Conservation (phyloP, 2,329 filamentous ascomycete species). For the Talaromyces sp. region DNA sequence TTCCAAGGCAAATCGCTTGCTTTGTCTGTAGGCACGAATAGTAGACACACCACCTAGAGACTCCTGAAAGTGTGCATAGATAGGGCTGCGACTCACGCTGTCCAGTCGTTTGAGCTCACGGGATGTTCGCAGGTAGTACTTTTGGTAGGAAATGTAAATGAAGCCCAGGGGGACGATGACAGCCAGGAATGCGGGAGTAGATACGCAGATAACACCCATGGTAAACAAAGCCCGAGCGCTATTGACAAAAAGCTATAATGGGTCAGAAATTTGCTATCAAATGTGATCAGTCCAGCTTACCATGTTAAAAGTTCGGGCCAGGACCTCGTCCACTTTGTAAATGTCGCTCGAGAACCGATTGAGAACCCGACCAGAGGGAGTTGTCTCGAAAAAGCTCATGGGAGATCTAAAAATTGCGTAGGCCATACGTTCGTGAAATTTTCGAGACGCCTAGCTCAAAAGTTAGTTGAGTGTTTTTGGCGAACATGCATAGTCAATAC, state of each 20-base stretch:
- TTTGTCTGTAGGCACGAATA: conserved; percentile 89
- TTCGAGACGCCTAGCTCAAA: conserved; percentile 68
- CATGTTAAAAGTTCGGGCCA: conserved; percentile 98
- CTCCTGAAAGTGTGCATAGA: conserved; percentile 98
- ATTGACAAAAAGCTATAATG: conserved; percentile 61
- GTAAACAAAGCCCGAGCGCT: conserved; percentile 72
- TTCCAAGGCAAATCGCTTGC: conserved; percentile 79
- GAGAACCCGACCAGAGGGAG: conserved; percentile 88
- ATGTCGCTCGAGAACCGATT: conserved; percentile 70
- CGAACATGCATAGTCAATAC: conserved; percentile 17
- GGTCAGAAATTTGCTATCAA: conserved; percentile 12
- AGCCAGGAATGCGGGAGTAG: conserved; percentile 73
- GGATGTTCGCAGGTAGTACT: conserved; percentile 94
- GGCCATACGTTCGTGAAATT: conserved; percentile 95
- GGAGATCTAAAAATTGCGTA: conserved; percentile 95
- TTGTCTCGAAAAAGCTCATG: conserved; percentile 99
- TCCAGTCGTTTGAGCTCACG: conserved; percentile 94
- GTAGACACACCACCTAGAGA: conserved; percentile 89
- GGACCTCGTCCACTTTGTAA: conserved; percentile 75
- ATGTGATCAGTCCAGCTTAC: conserved; percentile 33
- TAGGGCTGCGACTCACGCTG: conserved; percentile 89
- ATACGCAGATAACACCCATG: conserved; percentile 72
- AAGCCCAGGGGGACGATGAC: conserved; percentile 74
- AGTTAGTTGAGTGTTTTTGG: conserved; percentile 5
- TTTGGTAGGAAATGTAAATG: conserved; percentile 87